A percentile compares a stretch with the other conserved stretches of the same genome.
These are phyloP conservation scores for Apiospora arundinis DNA, from an alignment of 2,329 filamentous ascomycete genomes.

Conservation along the genomic window DNA sequence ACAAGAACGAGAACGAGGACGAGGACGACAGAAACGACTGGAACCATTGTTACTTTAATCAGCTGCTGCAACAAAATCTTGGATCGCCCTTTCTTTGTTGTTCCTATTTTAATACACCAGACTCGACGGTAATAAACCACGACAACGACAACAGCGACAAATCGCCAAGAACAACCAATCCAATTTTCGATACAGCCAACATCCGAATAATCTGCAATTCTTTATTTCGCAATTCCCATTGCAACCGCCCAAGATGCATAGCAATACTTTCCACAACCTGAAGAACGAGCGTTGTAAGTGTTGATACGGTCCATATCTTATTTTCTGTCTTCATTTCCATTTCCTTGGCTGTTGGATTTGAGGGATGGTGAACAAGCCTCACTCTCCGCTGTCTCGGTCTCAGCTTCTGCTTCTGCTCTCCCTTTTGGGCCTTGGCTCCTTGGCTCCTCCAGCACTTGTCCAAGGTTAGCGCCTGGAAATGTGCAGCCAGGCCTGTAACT, in stretches of 20 bases:
- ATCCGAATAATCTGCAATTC: neutral
- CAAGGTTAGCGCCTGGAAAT: too few species aligned
- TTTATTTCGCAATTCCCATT: neutral
- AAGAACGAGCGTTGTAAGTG: constrained; percentile 6
- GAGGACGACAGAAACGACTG: too few species aligned
- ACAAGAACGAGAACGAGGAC: too few species aligned
- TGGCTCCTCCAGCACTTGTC: too few species aligned
- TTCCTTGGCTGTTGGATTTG: neutral
- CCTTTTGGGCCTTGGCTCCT: too few species aligned
- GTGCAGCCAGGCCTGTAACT: too few species aligned
- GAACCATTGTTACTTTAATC: too few species aligned
- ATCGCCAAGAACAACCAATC: neutral
- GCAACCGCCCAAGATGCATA: neutral
- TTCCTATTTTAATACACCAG: neutral
- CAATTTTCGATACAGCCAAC: too few species aligned
- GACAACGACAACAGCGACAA: neutral
- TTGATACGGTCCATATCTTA: neutral
- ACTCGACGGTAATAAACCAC: neutral
- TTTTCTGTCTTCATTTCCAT: neutral
- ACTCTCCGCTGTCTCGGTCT: too few species aligned
- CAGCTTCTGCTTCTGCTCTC: too few species aligned
- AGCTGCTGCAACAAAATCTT: too few species aligned
- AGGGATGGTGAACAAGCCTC: neutral
- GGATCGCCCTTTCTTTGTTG: neutral
- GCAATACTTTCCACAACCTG: neutral